Percentiles rank a stretch among this genome's conserved stretches.
phyloP scores from a whole-genome alignment of 1,284 basidiomycete species.

The Peniophora sp. region DNA sequence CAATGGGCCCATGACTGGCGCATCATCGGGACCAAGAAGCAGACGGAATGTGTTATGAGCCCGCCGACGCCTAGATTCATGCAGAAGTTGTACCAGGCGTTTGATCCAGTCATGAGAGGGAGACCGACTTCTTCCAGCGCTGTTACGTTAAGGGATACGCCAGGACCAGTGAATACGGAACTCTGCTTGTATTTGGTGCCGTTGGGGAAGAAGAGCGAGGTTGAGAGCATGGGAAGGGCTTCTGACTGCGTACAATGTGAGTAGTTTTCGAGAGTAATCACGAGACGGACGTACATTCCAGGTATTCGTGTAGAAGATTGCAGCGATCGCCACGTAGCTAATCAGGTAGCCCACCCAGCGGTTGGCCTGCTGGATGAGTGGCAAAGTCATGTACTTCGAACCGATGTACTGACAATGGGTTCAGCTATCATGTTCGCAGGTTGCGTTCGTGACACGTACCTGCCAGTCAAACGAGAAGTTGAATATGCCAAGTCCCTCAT shows the following conservation, averaged over 20 bases:
- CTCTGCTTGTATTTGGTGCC: constrained; percentile 50
- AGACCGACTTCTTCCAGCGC: constrained; percentile 45
- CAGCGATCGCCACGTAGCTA: constrained; percentile 48
- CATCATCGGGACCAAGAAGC: constrained; percentile 49
- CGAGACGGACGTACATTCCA: constrained; percentile 46
- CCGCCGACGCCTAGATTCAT: constrained; percentile 50
- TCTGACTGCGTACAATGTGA: no score
- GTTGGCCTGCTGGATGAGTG: constrained; percentile 49
- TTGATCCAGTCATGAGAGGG: constrained; percentile 42
- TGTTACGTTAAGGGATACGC: constrained; percentile 41
- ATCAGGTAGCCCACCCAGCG: constrained; percentile 47
- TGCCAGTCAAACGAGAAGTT: constrained; percentile 57
- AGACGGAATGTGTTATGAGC: constrained; percentile 46
- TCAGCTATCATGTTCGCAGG: neutral
- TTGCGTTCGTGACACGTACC: constrained; percentile 23
- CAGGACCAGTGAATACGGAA: constrained; percentile 38
- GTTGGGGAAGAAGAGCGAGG: constrained; percentile 49
- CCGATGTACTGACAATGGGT: neutral
- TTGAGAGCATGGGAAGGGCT: constrained; percentile 55
- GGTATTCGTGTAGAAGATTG: constrained; percentile 51
- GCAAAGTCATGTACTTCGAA: constrained; percentile 37
- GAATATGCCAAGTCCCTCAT: constrained; percentile 56
- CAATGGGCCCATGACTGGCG: constrained; percentile 42
- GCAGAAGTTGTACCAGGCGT: constrained; percentile 46
- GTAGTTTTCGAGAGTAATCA: no score